Percentiles rank a stretch among this genome's conserved stretches.
Evolutionary conservation across 2,329 filamentous ascomycete genomes (phyloP).

Genomic region (Aspergillus calidoustus): DNA sequence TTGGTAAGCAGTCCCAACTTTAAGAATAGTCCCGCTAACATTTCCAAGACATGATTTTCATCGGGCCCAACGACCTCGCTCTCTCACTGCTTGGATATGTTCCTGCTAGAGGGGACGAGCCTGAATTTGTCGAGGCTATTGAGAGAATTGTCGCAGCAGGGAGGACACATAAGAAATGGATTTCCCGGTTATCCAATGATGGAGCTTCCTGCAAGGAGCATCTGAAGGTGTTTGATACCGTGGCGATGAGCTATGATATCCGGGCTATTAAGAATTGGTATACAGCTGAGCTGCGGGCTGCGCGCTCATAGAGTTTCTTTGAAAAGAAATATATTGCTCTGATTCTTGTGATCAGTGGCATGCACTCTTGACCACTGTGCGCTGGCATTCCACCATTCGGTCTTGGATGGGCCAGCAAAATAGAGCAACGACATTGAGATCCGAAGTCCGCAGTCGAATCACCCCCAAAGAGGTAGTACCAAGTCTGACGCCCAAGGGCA

Average conservation of each 20-base stretch:
- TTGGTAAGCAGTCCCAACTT: conserved; percentile 28
- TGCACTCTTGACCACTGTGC: no score
- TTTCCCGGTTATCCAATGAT: conserved; percentile 58
- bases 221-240: conserved; percentile 47
- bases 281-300: conserved; percentile 36
- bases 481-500: no score
- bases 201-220: conserved; percentile 48
- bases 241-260: conserved; percentile 53
- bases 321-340: no score
- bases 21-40: conserved; percentile 2
- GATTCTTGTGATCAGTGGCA: no score
- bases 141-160: conserved; percentile 62
- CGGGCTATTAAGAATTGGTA: conserved; percentile 58
- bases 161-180: conserved; percentile 67
- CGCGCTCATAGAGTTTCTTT: no score
- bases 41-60: conserved; percentile 32
- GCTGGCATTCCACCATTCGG: no score
- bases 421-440: no score
- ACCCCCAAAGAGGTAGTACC: no score
- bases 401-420: no score
- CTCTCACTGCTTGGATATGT: conserved; percentile 63
- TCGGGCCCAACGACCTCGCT: conserved; percentile 43
- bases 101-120: conserved; percentile 58
- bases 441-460: no score
- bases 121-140: conserved; percentile 64